Percentiles rank a stretch among this genome's conserved stretches.
Conservation (phyloP, 1,139 yeast genomes). For the Yamadazyma siamensis region DNA sequence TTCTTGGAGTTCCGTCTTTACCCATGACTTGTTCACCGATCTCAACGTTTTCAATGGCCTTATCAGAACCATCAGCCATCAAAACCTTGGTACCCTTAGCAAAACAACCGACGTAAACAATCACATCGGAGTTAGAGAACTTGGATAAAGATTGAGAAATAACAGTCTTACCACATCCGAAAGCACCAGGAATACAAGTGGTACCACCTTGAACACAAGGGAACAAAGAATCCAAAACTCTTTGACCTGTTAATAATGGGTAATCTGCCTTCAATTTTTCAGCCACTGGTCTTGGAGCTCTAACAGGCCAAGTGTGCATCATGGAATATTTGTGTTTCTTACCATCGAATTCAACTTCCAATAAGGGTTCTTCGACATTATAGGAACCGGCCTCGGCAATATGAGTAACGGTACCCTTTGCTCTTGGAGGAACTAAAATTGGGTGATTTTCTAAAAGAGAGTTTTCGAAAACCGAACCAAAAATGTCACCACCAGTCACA, state of each 20-base stretch:
- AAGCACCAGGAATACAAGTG: slow-evolving; percentile 99
- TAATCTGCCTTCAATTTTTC: slow-evolving; percentile 89
- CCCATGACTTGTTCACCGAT: slow-evolving; percentile 42
- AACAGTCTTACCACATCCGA: slow-evolving; percentile 99
- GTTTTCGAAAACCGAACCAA: slow-evolving; percentile 91
- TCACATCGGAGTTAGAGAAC: slow-evolving; percentile 94
- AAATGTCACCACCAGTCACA: slow-evolving; percentile 96
- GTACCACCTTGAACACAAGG: slow-evolving; percentile 99
- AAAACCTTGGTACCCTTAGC: slow-evolving; percentile 35
- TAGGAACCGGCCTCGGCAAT: slow-evolving; percentile 89
- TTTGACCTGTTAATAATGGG: slow-evolving; percentile 96
- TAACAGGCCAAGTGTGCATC: slow-evolving; percentile 99
- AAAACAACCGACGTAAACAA: slow-evolving; percentile 83
- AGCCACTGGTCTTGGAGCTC: slow-evolving; percentile 98
- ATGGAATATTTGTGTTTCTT: slow-evolving; percentile 75
- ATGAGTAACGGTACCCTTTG: slow-evolving; percentile 92
- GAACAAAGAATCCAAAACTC: slow-evolving; percentile 95
- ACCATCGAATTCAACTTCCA: slow-evolving; percentile 95
- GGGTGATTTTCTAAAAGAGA: slow-evolving; percentile 89
- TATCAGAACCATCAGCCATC: slow-evolving; percentile 38
- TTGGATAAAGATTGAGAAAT: slow-evolving; percentile 96
- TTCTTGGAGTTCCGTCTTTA: slow-evolving; percentile 37
- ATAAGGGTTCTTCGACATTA: slow-evolving; percentile 80
- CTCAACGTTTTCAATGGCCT: slow-evolving; percentile 26
- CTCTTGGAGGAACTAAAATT: slow-evolving; percentile 94